Conservation (phyloP, 2,329 filamentous ascomycete species). For the Colletotrichum tropicale region DNA sequence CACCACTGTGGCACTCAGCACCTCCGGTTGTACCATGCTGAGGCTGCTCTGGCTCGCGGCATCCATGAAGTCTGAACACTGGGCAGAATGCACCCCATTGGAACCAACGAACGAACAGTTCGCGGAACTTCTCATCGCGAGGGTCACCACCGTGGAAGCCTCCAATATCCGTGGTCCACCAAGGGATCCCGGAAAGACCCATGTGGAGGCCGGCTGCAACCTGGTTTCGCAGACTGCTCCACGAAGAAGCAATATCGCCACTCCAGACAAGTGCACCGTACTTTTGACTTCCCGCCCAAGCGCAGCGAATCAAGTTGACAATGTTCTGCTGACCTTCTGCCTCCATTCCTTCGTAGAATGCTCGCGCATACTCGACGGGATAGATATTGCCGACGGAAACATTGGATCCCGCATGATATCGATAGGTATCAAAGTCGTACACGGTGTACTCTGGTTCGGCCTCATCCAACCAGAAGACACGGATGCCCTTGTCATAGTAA, state of each 20-base stretch:
- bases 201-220: slow-evolving; percentile 69
- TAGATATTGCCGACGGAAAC: slow-evolving; percentile 61
- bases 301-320: slow-evolving; percentile 58
- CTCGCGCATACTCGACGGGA: slow-evolving; percentile 60
- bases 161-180: slow-evolving; percentile 76
- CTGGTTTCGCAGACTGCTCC: slow-evolving; percentile 63
- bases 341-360: slow-evolving; percentile 64
- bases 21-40: slow-evolving; percentile 22
- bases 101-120: slow-evolving; percentile 71
- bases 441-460: slow-evolving; percentile 69
- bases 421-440: slow-evolving; percentile 72
- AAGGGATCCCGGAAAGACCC: slow-evolving; percentile 66
- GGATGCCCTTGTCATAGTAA: slow-evolving; percentile 67
- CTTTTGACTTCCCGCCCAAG: slow-evolving; percentile 62
- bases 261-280: slow-evolving; percentile 71
- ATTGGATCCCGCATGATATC: slow-evolving; percentile 53
- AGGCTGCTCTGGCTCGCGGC: slow-evolving; percentile 60
- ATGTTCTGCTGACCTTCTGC: slow-evolving; percentile 58
- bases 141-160: slow-evolving; percentile 72
- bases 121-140: slow-evolving; percentile 57
- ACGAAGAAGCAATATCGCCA: slow-evolving; percentile 70
- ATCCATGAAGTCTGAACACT: slow-evolving; percentile 71
- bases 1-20: slow-evolving; percentile 48
- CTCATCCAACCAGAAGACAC: slow-evolving; percentile 72
- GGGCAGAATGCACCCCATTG: slow-evolving; percentile 72